A percentile compares a stretch with the other conserved stretches of the same genome.
Evolutionary conservation across 306 rosid genomes (phyloP).

Genomic region (Ziziphus jujuba): DNA sequence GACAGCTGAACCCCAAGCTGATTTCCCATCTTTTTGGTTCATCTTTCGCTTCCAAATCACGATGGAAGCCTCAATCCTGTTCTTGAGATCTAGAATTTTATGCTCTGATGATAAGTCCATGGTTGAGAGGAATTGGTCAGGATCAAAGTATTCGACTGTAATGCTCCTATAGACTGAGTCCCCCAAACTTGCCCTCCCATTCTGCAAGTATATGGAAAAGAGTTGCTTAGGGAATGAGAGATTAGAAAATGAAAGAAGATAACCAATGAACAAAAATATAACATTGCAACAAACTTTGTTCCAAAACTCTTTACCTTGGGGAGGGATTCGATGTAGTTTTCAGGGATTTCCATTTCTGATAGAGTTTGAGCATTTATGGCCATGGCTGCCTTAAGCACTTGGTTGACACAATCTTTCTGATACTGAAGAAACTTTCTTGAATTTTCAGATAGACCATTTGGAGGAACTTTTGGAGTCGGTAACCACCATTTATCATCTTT

Average conservation of each 20-base stretch:
- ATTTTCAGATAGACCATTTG: conserved; percentile 70
- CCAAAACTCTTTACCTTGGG: conserved; percentile 65
- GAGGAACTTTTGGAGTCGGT: conserved; percentile 82
- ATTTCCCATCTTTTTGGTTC: conserved; percentile 91
- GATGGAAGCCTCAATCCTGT: conserved; percentile 91
- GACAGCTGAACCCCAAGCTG: conserved; percentile 94
- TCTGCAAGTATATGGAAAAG: conserved; percentile 35
- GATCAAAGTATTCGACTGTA: conserved; percentile 87
- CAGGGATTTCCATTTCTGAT: conserved; percentile 94
- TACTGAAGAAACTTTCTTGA: conserved; percentile 84
- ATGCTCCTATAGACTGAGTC: conserved; percentile 75
- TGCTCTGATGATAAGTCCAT: conserved; percentile 93
- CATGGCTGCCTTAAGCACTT: conserved; percentile 99
- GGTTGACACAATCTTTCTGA: conserved; percentile 96
- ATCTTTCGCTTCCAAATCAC: conserved; percentile 95
- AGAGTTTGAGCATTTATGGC: conserved; percentile 95
- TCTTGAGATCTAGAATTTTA: conserved; percentile 84
- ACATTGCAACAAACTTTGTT: not conserved
- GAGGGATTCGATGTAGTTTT: conserved; percentile 81
- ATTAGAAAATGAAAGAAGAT: not conserved
- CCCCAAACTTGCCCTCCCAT: conserved; percentile 96
- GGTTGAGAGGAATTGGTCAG: conserved; percentile 72
- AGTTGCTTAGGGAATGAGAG: not conserved
- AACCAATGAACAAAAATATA: not conserved
- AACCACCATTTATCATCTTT: conserved; percentile 97